Conservation (phyloP, 2,329 filamentous ascomycete genomes). For the Didymosphaeria variabile region DNA sequence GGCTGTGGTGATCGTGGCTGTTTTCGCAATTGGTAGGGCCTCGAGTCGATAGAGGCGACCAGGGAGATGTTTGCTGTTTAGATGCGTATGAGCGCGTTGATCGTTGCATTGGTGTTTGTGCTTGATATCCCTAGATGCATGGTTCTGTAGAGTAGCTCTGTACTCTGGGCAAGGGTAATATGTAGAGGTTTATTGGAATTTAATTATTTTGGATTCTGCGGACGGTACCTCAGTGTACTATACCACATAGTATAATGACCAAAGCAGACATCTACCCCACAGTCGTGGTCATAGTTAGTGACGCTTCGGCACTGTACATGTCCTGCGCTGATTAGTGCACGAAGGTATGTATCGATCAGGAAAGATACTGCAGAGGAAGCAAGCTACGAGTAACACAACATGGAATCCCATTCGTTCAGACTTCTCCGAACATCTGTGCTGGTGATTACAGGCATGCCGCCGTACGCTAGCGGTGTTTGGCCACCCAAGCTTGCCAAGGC, state of each 20-base stretch:
- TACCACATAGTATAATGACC: not conserved
- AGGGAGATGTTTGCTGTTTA: conserved; percentile 2
- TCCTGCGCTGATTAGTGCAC: no score
- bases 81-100: conserved; percentile 2
- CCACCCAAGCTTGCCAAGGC: no score
- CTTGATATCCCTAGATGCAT: conserved; percentile 35
- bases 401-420: no score
- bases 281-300: no score
- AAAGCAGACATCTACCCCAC: no score
- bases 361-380: no score
- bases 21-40: conserved; percentile 85
- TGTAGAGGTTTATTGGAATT: not conserved
- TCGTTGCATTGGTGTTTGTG: conserved; percentile 21
- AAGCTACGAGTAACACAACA: no score
- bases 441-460: no score
- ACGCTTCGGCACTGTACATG: no score
- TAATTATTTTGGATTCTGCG: not conserved
- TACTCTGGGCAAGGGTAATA: conserved; percentile 21
- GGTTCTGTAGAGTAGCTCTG: conserved; percentile 19
- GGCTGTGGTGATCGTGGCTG: conserved; percentile 90
- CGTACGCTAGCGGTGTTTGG: no score
- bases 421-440: no score
- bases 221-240: not conserved
- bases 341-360: no score
- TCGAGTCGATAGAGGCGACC: conserved; percentile 54